Evolutionary conservation across 257 asterid species (phyloP).

Genomic region (Capsicum chinense): DNA sequence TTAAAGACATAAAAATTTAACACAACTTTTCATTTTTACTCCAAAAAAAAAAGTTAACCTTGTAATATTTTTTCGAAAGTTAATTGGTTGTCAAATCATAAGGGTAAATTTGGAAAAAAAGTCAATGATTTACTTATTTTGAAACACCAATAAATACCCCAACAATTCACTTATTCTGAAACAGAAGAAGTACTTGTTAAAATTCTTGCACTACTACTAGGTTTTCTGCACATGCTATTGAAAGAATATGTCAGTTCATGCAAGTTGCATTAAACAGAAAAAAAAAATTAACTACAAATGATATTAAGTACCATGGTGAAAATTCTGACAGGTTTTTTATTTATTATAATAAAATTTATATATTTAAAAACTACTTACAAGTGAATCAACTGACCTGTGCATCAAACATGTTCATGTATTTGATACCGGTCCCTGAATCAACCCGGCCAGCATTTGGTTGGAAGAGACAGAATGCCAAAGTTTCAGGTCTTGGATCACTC

Average conservation of each 20-base stretch:
- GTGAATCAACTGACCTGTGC: slow-evolving; percentile 69
- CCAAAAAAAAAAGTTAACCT: too few species aligned
- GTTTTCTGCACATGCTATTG: not conserved
- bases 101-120: too few species aligned
- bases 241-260: not conserved
- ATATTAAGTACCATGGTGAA: not conserved
- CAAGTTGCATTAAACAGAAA: not conserved
- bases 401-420: slow-evolving; percentile 98
- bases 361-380: not conserved
- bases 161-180: too few species aligned
- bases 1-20: too few species aligned
- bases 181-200: not conserved
- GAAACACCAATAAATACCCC: too few species aligned
- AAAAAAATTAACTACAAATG: not conserved
- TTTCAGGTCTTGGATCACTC: slow-evolving; percentile 86
- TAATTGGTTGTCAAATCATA: too few species aligned
- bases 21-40: too few species aligned
- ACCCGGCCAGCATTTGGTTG: slow-evolving; percentile 88
- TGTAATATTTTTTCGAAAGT: too few species aligned
- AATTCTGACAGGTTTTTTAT: not conserved
- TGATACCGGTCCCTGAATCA: slow-evolving; percentile 71
- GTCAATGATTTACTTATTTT: too few species aligned
- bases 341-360: not conserved
- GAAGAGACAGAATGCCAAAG: slow-evolving; percentile 87
- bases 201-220: not conserved